Percentiles rank a stretch among this genome's conserved stretches.
Conservation (phyloP, 2,329 filamentous ascomycete genomes). For the Dothiorella sarmentorum region DNA sequence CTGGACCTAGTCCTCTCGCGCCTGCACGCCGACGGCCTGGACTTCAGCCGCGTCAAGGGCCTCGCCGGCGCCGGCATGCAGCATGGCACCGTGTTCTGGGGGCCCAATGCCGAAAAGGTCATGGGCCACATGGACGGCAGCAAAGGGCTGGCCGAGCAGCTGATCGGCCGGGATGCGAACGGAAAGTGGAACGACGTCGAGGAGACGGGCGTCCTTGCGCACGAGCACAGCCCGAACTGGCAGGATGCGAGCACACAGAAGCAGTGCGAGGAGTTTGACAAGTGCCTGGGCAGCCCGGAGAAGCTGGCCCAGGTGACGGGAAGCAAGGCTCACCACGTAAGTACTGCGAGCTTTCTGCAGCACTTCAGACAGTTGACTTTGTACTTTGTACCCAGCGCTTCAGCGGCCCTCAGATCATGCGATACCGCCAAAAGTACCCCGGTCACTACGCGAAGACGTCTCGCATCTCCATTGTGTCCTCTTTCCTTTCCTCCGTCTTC, state of each 20-base stretch:
- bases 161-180: conserved; percentile 43
- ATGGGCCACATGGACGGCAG: conserved; percentile 59
- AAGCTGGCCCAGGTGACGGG: conserved; percentile 77
- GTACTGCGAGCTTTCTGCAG: conserved; percentile 28
- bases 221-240: conserved; percentile 92
- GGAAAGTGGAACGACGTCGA: conserved; percentile 24
- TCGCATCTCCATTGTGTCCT: conserved; percentile 90
- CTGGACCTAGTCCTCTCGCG: conserved; percentile 78
- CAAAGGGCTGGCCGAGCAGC: conserved; percentile 67
- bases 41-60: conserved; percentile 71
- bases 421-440: conserved; percentile 76
- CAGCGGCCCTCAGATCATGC: conserved; percentile 93
- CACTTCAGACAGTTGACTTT: conserved; percentile 4
- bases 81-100: conserved; percentile 97
- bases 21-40: conserved; percentile 65
- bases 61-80: conserved; percentile 94
- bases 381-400: conserved; percentile 64
- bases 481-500: conserved; percentile 88
- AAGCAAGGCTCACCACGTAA: conserved; percentile 89
- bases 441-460: conserved; percentile 75
- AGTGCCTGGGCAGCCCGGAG: conserved; percentile 61
- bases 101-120: conserved; percentile 60
- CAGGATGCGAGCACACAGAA: conserved; percentile 92
- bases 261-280: conserved; percentile 88
- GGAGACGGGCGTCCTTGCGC: conserved; percentile 64